Conservation (phyloP, 306 rosid genomes). For the Canavalia gladiata region DNA sequence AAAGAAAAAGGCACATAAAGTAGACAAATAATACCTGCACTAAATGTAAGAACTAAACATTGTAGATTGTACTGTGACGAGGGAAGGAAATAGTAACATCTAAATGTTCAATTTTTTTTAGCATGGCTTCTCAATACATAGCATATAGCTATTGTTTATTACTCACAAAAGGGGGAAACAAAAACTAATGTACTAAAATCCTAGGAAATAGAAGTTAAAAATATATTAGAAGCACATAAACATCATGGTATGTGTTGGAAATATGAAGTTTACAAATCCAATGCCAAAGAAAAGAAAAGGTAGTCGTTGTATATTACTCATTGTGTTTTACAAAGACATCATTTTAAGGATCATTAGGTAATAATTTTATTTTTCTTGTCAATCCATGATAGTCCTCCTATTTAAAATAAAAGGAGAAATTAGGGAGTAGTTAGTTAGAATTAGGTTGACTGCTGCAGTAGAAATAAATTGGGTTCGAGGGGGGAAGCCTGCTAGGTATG, state of each 20-base stretch:
- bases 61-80: background rate
- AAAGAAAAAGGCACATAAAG: slow-evolving; percentile 28
- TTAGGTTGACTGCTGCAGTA: no score
- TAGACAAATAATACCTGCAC: slow-evolving; percentile 17
- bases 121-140: slow-evolving; percentile 10
- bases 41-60: slow-evolving; percentile 1
- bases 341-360: background rate
- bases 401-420: no score
- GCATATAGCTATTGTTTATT: slow-evolving; percentile 14
- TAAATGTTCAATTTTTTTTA: slow-evolving; percentile 26
- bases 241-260: slow-evolving; percentile 17
- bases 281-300: background rate
- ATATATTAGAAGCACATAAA: slow-evolving; percentile 33
- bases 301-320: slow-evolving; percentile 5
- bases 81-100: slow-evolving; percentile 11
- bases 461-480: no score
- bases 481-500: no score
- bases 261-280: slow-evolving; percentile 27
- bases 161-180: background rate
- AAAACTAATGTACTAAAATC: slow-evolving; percentile 9
- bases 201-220: slow-evolving; percentile 18
- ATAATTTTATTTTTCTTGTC: background rate
- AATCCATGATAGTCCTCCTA: background rate
- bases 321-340: slow-evolving; percentile 26
- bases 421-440: no score